Evolutionary conservation across 768 basidiomycete genomes (phyloP), one percentile per base, ranked within the genome.

Genomic region (Ephemerocybe angulata): DNA sequence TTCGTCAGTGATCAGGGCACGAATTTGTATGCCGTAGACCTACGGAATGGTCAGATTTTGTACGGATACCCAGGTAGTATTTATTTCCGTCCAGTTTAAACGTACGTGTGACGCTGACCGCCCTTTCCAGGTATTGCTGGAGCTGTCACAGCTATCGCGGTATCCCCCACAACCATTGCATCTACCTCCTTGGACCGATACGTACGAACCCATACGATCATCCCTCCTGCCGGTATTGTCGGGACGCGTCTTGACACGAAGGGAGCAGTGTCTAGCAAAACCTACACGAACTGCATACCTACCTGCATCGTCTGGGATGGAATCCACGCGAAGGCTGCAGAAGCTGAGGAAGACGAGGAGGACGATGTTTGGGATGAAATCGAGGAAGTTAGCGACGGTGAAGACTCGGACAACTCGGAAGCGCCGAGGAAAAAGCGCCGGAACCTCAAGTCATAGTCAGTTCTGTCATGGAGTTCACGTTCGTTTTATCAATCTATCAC

Each of bases 171-270:
- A 4, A 60, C 77, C 25, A 63, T 93, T 35, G 82, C 78, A 1
- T 90, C 89, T 0, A 75, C 79, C 1, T 75, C 88, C 15, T 72
- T 83, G 41, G 90, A 92, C 66, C 82, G 87, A 38, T 90, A 81
- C 68, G 69, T 81, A 21, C 83, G 90, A 30, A 70, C 92, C 41
- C 88, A 91, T 65, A 84, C 79, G 60, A 78, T 79, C 3, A 75
- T 75, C 53, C 67, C 82, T 22, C 84, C 81, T 17, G 81, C 85
- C 3, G 15, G 62, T 15, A 67, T 74, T 57, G 70, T 67, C 1
- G 78, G 78, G n/a, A 67, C 78, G 52, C 77, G 75, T 53, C 80
- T 80, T 55, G 80, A 84, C 46, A 67, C 71, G 41, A 85, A 80
- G 61, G 87, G 89, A 7, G 65, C 76, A 47, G 76, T 88, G 28